phyloP scores from a whole-genome alignment of 2,329 filamentous ascomycete genomes.

The Drechslera avenae region DNA sequence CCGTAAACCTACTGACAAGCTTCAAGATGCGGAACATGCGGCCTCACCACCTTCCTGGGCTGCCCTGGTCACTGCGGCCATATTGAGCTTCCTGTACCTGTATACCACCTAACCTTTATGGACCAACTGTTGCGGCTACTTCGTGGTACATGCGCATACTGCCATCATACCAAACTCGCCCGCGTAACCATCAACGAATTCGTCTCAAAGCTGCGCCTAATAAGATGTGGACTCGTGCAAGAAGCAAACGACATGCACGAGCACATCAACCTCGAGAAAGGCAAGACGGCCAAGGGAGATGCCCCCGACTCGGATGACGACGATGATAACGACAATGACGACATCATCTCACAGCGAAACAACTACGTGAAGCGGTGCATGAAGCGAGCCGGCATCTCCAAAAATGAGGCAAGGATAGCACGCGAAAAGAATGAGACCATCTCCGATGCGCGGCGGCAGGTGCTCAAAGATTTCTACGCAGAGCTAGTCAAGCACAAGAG shows the following conservation, averaged over 20 bases:
- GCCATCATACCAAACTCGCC: conserved; percentile 82
- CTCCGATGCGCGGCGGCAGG: conserved; percentile 72
- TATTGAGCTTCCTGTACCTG: conserved; percentile 88
- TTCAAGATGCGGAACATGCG: conserved; percentile 88
- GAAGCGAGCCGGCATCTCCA: conserved; percentile 58
- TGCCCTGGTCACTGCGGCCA: conserved; percentile 95
- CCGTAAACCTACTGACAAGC: conserved; percentile 11
- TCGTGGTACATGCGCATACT: conserved; percentile 87
- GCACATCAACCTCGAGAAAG: conserved; percentile 50
- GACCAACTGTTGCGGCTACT: conserved; percentile 87
- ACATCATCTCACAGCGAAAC: conserved; percentile 61
- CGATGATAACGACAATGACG: conserved; percentile 66
- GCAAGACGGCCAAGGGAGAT: conserved; percentile 39
- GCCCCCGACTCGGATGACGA: conserved; percentile 67
- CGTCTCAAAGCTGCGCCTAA: conserved; percentile 80
- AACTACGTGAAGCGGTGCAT: conserved; percentile 77
- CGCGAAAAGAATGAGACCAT: conserved; percentile 81
- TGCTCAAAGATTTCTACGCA: conserved; percentile 82
- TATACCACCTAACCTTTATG: conserved; percentile 97
- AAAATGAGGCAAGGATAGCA: conserved; percentile 53
- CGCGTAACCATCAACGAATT: conserved; percentile 77
- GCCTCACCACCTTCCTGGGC: conserved; percentile 71
- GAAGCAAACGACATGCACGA: conserved; percentile 63
- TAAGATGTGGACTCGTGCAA: conserved; percentile 80
- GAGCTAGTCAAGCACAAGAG: conserved; percentile 71